Base-by-base conservation (phyloP, 2,329 filamentous ascomycete species). In the Diaporthe australafricana region DNA sequence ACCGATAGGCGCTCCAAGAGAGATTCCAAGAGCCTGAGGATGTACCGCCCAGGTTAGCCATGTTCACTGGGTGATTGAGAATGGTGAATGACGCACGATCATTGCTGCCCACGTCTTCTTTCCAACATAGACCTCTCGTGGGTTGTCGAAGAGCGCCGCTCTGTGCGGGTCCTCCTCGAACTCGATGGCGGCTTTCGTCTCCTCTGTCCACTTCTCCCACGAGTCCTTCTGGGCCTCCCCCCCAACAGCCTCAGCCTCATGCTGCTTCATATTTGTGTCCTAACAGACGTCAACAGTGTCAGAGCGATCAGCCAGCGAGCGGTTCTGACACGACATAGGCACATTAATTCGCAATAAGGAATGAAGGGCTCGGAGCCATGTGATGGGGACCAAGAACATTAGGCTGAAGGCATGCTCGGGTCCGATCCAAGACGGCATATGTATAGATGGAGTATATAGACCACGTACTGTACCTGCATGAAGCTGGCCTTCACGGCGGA, bases 151-250 rank as follows among this genome's bases (percentile, higher is more conserved):
- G 0, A 70, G 16, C 6, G 67, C 67, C 17, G 67, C 67, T 42
- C 56, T 40, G 27, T 70, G 67, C 30, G 67, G 67, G 17, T 70
- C 55, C 25, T 70, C 67, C 2, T 70, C 67, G 48, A 72, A 72
- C 11, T 53, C 57, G 22, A 45, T 67, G 9, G 47, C 71, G 14
- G 71, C 70, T 45, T 73, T 71, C 9, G 60, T 67, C 53, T 77
- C 67, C 22, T 60, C 56, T 16, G 53, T 60, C 67, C 67, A 62
- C 17, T 63, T 63, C 30, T 63, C 60, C 60, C 60, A 63, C 0
- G 60, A 48, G n/a, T 48, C 60, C 32, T 63, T 63, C n/a, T n/a
- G n/a, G 42, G 11, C 22, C 55, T 60, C 38, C 38, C 8, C 42
- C 60, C 30, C 60, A 20, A 63, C 60, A n/a, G 27, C 60, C 14